A percentile compares a stretch with the other conserved stretches of the same genome.
Evolutionary conservation across 768 basidiomycete genomes (phyloP).

Genomic region (Tubosaeta brunneosetosa): DNA sequence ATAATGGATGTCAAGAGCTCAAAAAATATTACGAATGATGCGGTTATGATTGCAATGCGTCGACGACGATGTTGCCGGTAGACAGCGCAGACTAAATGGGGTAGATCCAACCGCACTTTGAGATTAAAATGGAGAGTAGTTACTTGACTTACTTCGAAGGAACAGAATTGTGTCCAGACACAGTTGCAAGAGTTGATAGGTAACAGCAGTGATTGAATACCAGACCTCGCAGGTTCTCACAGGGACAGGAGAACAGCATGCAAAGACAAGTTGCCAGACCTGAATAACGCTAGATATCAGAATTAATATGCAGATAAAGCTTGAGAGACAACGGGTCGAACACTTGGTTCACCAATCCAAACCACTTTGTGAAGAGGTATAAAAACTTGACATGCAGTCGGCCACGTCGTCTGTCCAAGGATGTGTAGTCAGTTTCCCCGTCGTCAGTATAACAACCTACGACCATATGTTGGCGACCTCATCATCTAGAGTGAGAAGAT

Average conservation of each 20-base stretch:
- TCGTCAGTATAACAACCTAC: slow-evolving; percentile 10
- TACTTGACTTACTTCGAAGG: slow-evolving; percentile 16
- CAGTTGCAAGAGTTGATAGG: slow-evolving; percentile 13
- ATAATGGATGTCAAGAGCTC: neutral
- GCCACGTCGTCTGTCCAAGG: slow-evolving; percentile 3
- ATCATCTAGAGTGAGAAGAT: slow-evolving; percentile 13
- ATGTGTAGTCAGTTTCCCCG: neutral
- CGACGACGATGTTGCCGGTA: slow-evolving; percentile 1
- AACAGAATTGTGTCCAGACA: slow-evolving; percentile 12
- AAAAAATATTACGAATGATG: slow-evolving; percentile 1
- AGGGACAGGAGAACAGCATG: neutral
- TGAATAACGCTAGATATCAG: slow-evolving; percentile 1
- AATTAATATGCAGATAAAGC: slow-evolving; percentile 2
- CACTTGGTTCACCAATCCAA: slow-evolving; percentile 18
- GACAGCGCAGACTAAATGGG: slow-evolving; percentile 13
- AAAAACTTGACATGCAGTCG: slow-evolving; percentile 15
- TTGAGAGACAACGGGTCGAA: neutral
- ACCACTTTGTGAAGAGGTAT: slow-evolving; percentile 22
- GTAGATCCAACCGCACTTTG: neutral
- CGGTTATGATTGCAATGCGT: neutral
- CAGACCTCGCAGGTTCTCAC: slow-evolving; percentile 1
- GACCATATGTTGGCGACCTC: slow-evolving; percentile 19
- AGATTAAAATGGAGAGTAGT: neutral
- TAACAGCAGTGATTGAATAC: neutral
- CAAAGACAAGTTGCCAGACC: neutral